Percentiles rank a stretch among this genome's conserved stretches.
Evolutionary conservation across 768 basidiomycete species (phyloP).

Genomic region (Kwoniella sp.): DNA sequence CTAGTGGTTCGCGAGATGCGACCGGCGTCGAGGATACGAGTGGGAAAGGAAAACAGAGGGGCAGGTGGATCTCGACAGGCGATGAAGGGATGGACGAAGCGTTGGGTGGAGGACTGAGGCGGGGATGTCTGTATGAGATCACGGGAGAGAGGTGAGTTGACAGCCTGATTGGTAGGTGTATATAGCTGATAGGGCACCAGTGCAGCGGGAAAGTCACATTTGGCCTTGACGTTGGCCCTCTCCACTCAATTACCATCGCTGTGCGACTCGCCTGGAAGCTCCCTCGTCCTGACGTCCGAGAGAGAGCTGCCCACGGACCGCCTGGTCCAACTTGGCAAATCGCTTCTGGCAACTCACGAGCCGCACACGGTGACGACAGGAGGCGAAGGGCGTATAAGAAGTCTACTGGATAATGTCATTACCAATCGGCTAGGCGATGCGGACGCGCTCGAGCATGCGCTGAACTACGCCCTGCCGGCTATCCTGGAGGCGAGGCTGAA

Average conservation of each 20-base stretch:
- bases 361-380: background rate
- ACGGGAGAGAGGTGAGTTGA: slow-evolving; percentile 76
- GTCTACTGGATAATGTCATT: slow-evolving; percentile 53
- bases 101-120: slow-evolving; percentile 73
- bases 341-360: slow-evolving; percentile 16
- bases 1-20: background rate
- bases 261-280: slow-evolving; percentile 57
- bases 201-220: slow-evolving; percentile 89
- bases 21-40: background rate
- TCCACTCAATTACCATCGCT: slow-evolving; percentile 65
- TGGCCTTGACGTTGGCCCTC: slow-evolving; percentile 78
- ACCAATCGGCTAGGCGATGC: slow-evolving; percentile 52
- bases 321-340: slow-evolving; percentile 37
- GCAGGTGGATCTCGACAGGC: slow-evolving; percentile 66
- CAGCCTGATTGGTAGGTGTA: too few relatives aligned
- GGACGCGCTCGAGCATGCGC: slow-evolving; percentile 50
- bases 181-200: too few relatives aligned
- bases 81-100: slow-evolving; percentile 64
- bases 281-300: slow-evolving; percentile 45
- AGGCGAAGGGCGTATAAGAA: background rate
- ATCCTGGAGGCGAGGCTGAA: slow-evolving; percentile 29
- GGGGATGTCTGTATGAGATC: slow-evolving; percentile 80
- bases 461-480: slow-evolving; percentile 50
- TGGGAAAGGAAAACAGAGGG: slow-evolving; percentile 18
- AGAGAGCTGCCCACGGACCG: slow-evolving; percentile 42